Evolutionary conservation across 257 asterid species (phyloP), one percentile per base, ranked within the genome.

Genomic region (Penstemon newberryi): DNA sequence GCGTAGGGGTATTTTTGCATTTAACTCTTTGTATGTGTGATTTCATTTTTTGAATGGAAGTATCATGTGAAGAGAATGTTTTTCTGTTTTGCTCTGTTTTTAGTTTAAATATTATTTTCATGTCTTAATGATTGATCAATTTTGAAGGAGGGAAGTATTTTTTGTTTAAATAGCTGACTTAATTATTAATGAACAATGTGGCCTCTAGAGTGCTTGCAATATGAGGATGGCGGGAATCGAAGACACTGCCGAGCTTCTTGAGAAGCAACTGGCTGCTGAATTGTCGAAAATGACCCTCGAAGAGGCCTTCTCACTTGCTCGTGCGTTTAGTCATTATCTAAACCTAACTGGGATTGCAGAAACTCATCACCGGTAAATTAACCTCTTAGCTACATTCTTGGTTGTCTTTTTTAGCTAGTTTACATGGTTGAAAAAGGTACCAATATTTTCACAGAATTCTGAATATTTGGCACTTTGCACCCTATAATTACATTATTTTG

Each of bases 271-370:
- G 66, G 88, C 95, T 13, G 69, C 89, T 11, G 96, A 86, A 83
- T 65, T 93, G 74, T 90, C 96, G 3, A 75, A 84, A 64, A 84
- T 90, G 99, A 81, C 94, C 33, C 87, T 93, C 37, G 99, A 93
- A 81, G 97, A 93, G 78, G 97, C 99, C 8, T 67, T 90, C 19
- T 64, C 88, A 9, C 93, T 93, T 55, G 97, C 96, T 47, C 85
- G 99, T 3, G 90, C 96, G 33, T 93, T 93, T 77, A 93, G 95
- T 72, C 99, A 93, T 80, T 86, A 91, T 78, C 88, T 93, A 33
- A 93, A 87, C 71, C 81, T 93, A 75, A 86, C 91, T 80, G 96
- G 95, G 63, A 87, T 90, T 67, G 96, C 97, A 47, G 99, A 93
- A 82, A 93, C 96, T 62, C 97, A 93, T 80, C 99, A 93, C 74